Base-by-base conservation (phyloP, 108 stramenopile genomes). In the Stephanodiscus triporus region DNA sequence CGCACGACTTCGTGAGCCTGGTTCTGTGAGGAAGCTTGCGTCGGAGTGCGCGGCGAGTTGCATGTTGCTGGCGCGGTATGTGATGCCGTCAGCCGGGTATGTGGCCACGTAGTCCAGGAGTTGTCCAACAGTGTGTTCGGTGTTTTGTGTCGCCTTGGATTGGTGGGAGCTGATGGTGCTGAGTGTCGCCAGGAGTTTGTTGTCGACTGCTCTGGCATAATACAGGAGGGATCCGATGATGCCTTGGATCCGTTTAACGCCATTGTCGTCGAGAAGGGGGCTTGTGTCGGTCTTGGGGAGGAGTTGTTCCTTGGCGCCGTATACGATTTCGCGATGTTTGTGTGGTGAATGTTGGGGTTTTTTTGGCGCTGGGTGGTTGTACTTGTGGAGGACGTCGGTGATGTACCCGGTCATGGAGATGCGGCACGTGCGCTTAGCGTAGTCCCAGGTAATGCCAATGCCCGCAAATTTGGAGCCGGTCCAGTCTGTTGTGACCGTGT, bases 391-490 rank as follows among this genome's bases (percentile, higher is more conserved):
- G 14, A 74, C 72, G 30, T 54, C 54, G 57, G 74, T 72, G 30
- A 87, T 72, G 50, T 85, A 87, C 4, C 74, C 84, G 23, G 80
- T 75, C 83, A 87, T 81, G 36, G 83, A 78, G 17, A 80, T 27
- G 45, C 73, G 72, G 14, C 63, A 62, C 23, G 49, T 53, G 10
- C 79, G 61, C 5, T 55, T 48, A 5, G 17, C 9, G 42, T 88
- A 84, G 57, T 88, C 43, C 87, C 84, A 84, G 30, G 50, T 54
- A 29, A 87, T 37, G 29, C 42, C 60, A 47, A 87, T 26, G 11
- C 86, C 86, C 10, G 55, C 61, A 68, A 75, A 84, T 7, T 51
- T 54, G 2, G 24, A 19, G 0, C 73, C 83, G 7, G 53, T 47
- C 72, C 66, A 74, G 37, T 87, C 80, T 2, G 8, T 17, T n/a